Conservation (phyloP, 2,329 filamentous ascomycete genomes). For the Didymosphaeria variabile region DNA sequence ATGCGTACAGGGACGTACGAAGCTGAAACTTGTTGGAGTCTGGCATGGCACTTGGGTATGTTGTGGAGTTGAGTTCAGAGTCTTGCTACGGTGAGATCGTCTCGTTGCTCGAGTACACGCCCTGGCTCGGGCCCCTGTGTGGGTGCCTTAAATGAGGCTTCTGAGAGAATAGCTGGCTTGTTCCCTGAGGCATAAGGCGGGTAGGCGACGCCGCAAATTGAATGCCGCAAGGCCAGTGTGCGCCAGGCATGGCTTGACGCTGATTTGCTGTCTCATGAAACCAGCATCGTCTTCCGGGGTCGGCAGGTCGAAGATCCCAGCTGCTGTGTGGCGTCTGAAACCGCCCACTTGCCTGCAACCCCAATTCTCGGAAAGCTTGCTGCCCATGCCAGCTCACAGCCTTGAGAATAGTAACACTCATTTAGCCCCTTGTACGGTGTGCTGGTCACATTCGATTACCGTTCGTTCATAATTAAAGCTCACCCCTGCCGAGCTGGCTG, state of each 20-base stretch:
- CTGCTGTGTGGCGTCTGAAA: slow-evolving; percentile 37
- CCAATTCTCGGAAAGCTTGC: slow-evolving; percentile 5
- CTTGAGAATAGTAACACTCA: neutral
- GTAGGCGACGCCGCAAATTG: slow-evolving; percentile 4
- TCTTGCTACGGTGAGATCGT: neutral
- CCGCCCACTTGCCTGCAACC: slow-evolving; percentile 19
- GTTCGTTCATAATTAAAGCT: slow-evolving; percentile 13
- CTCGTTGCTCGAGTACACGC: neutral
- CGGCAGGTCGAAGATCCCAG: slow-evolving; percentile 20
- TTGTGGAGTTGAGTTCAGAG: neutral
- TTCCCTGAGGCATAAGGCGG: neutral
- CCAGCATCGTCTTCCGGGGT: slow-evolving; percentile 33
- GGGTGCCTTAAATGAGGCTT: slow-evolving; percentile 6
- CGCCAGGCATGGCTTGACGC: slow-evolving; percentile 16
- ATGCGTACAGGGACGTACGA: slow-evolving; percentile 27
- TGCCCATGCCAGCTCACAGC: slow-evolving; percentile 5
- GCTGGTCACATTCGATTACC: slow-evolving; percentile 14
- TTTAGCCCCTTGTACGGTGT: slow-evolving; percentile 12
- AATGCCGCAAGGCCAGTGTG: neutral
- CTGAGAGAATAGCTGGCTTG: neutral
- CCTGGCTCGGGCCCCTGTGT: neutral
- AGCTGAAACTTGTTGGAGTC: slow-evolving; percentile 36
- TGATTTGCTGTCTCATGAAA: slow-evolving; percentile 30
- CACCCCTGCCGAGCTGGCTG: slow-evolving; percentile 18
- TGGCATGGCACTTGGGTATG: neutral